Evolutionary conservation across 257 asterid species (phyloP).

Genomic region (Henckelia pumila): DNA sequence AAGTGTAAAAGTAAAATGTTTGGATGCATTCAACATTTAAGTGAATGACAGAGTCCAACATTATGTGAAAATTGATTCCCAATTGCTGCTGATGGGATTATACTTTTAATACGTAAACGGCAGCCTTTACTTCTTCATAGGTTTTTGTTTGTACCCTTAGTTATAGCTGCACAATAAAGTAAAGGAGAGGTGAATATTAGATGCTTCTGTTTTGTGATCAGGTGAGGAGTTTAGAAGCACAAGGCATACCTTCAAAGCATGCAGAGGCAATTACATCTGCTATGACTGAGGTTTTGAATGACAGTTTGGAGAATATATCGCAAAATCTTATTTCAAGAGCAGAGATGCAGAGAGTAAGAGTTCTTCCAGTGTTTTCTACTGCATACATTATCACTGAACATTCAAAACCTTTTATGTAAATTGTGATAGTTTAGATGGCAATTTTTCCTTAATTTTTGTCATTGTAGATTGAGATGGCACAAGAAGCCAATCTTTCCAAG

Average conservation of each 20-base stretch:
- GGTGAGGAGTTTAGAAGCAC: constrained; percentile 64
- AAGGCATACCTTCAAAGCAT: constrained; percentile 53
- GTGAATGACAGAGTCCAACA: neutral
- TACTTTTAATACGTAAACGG: neutral
- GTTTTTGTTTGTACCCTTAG: neutral
- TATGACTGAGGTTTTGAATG: constrained; percentile 50
- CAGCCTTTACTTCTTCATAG: neutral
- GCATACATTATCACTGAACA: neutral
- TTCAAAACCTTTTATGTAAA: neutral
- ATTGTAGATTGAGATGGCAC: constrained; percentile 44
- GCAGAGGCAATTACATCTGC: constrained; percentile 71
- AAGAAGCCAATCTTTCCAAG: constrained; percentile 47
- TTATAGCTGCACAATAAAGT: neutral
- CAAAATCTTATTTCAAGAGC: constrained; percentile 44
- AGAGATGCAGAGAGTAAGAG: constrained; percentile 63
- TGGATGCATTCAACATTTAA: neutral
- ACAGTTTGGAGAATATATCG: constrained; percentile 52
- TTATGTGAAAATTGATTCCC: neutral
- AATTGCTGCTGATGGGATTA: too few relatives aligned
- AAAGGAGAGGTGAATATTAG: neutral
- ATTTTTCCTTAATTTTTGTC: neutral
- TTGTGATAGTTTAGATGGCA: neutral
- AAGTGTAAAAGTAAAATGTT: neutral
- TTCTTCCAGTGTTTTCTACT: neutral
- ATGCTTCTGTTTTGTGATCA: constrained; percentile 22